Evolutionary conservation across 192 early-diverging fungal species (phyloP), one percentile per base, ranked within the genome.

Genomic region (Pilaira anomala): DNA sequence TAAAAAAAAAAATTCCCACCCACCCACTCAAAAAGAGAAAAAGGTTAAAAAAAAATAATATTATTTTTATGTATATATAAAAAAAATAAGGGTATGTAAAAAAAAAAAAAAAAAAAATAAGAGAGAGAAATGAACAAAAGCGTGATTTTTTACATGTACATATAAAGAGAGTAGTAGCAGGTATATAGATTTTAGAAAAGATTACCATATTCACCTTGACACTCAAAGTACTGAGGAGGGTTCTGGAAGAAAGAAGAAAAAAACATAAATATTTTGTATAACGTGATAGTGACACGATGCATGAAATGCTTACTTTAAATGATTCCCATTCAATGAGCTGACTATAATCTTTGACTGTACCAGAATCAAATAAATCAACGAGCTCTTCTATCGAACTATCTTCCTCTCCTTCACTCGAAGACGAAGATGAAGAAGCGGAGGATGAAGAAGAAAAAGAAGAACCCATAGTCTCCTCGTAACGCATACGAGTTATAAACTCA

Each of bases 191-290:
- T 0, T 39, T 22, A 58, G 39, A 36, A 58, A 12, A 58, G 24
- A 12, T 58, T 19, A 11, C 56, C 56, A 58, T 58, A 44, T 41
- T 44, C 56, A 5, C 56, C 56, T 58, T 58, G 39, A 44, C 29
- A 13, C 11, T 58, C 56, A 18, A 16, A 42, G 26, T 16, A 13
- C 8, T 18, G n/a, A 18, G 6, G 19, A n/a, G 40, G 39, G 13
- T 58, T 58, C 56, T 58, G 14, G 22, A 21, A 21, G 16, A 48
- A n/a, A n/a, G 48, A 8, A 45, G 12, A 18, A 19, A 46, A 3
- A 18, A 3, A 14, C 13, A 46, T 53, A n/a, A n/a, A 53, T 53
- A 28, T 51, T 12, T 51, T 25, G 48, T 50, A 50, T 50, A 22
- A 48, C 16, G 46, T 48, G 21, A 21, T 48, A 48, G n/a, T n/a